A percentile compares a stretch with the other conserved stretches of the same genome.
Evolutionary conservation across 805 yeast species (phyloP).

Genomic region (Maudiozyma turicensis): DNA sequence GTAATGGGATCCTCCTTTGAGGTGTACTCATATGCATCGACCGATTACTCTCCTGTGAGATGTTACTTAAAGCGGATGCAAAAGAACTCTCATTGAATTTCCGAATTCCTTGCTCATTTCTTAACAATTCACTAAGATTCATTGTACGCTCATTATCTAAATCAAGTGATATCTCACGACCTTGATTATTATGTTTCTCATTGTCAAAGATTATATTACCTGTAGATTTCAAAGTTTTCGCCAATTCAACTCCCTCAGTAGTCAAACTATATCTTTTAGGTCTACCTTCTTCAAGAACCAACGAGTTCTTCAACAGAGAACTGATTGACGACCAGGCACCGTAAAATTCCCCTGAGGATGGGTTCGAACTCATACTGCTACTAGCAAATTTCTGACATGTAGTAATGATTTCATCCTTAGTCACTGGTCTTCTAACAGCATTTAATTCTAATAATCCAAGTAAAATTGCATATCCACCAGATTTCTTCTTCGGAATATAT

Average conservation of each 20-base stretch:
- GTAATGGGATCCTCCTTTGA: background rate
- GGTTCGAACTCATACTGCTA: constrained; percentile 48
- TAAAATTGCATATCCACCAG: constrained; percentile 81
- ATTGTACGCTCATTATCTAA: constrained; percentile 13
- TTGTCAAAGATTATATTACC: constrained; percentile 31
- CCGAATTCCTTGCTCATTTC: background rate
- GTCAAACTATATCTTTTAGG: constrained; percentile 57
- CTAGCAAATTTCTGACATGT: constrained; percentile 49
- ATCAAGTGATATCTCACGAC: constrained; percentile 1
- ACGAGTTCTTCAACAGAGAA: constrained; percentile 48
- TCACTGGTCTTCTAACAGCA: constrained; percentile 43
- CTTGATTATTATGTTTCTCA: constrained; percentile 3
- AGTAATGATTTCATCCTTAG: constrained; percentile 48
- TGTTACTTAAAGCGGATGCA: constrained; percentile 11
- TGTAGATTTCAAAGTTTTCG: constrained; percentile 42
- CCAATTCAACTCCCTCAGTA: constrained; percentile 58
- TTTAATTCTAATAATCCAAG: constrained; percentile 47
- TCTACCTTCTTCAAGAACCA: constrained; percentile 45
- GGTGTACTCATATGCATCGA: background rate
- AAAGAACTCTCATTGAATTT: background rate
- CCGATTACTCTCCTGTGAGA: constrained; percentile 9
- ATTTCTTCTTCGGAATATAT: constrained; percentile 63
- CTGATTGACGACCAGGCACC: constrained; percentile 71
- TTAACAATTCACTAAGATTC: constrained; percentile 13
- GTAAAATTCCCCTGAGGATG: constrained; percentile 51